These are phyloP conservation scores for Miscanthus lutarioriparius DNA, from an alignment of 176 grass and related monocot genomes.

Conservation along the genomic window DNA sequence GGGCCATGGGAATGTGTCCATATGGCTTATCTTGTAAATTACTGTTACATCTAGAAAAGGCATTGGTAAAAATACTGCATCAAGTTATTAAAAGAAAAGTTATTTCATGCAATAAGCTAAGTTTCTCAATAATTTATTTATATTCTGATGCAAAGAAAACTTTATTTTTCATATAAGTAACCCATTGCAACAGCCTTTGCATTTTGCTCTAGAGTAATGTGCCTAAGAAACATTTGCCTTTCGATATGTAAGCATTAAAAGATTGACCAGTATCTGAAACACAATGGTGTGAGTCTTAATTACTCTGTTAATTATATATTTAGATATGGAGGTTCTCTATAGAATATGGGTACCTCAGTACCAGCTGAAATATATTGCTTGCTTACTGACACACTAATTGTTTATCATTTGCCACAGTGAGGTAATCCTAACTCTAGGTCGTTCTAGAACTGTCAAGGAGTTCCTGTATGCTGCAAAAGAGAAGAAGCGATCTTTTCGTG, in stretches of 20 bases:
- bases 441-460: conserved; percentile 95
- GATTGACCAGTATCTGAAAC: neutral
- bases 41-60: neutral
- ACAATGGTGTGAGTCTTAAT: neutral
- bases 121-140: neutral
- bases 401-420: conserved; percentile 63
- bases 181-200: neutral
- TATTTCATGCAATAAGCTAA: neutral
- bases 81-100: neutral
- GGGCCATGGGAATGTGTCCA: neutral
- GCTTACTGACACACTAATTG: conserved; percentile 7
- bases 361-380: conserved; percentile 7
- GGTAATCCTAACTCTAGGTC: conserved; percentile 95
- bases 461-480: conserved; percentile 93
- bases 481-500: conserved; percentile 89
- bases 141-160: neutral
- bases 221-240: neutral
- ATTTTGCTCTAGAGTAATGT: neutral
- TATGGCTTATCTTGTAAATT: neutral
- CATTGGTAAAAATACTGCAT: neutral
- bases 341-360: conserved; percentile 1
- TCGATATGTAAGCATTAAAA: neutral
- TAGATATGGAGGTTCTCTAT: neutral
- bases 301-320: neutral
- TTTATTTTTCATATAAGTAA: neutral